phyloP scores from a whole-genome alignment of 768 basidiomycete species.

The Tulasnella sp. region DNA sequence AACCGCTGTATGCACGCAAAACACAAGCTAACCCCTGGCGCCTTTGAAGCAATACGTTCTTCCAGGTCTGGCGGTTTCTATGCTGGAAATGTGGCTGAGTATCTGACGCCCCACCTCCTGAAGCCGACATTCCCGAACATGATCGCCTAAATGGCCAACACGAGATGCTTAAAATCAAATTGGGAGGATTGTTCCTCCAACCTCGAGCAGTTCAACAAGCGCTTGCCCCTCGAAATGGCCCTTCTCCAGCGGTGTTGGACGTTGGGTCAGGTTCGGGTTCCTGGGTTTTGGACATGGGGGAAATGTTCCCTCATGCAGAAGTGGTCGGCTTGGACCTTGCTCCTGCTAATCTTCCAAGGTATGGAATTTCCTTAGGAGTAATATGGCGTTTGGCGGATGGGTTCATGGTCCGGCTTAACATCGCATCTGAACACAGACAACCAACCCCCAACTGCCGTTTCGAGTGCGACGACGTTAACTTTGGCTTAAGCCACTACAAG shows the following conservation, averaged over 20 bases:
- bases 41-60: neutral
- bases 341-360: conserved; percentile 10
- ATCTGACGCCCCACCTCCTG: neutral
- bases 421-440: neutral
- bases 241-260: conserved; percentile 2
- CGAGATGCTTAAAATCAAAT: neutral
- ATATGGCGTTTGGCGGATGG: neutral
- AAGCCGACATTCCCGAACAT: conserved; percentile 1
- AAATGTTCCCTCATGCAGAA: conserved; percentile 7
- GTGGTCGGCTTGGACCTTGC: conserved; percentile 15
- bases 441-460: conserved; percentile 11
- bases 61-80: neutral
- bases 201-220: conserved; percentile 4
- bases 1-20: neutral
- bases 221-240: neutral
- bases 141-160: conserved; percentile 7
- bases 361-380: neutral
- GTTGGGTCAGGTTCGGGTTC: conserved; percentile 6
- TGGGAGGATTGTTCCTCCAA: conserved; percentile 9
- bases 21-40: neutral
- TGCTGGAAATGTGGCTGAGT: neutral
- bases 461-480: conserved; percentile 16
- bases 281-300: conserved; percentile 5
- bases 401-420: neutral
- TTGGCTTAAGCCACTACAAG: conserved; percentile 10